Evolutionary conservation across 2,329 filamentous ascomycete genomes (phyloP).

Genomic region (Intubia oerlemansii): DNA sequence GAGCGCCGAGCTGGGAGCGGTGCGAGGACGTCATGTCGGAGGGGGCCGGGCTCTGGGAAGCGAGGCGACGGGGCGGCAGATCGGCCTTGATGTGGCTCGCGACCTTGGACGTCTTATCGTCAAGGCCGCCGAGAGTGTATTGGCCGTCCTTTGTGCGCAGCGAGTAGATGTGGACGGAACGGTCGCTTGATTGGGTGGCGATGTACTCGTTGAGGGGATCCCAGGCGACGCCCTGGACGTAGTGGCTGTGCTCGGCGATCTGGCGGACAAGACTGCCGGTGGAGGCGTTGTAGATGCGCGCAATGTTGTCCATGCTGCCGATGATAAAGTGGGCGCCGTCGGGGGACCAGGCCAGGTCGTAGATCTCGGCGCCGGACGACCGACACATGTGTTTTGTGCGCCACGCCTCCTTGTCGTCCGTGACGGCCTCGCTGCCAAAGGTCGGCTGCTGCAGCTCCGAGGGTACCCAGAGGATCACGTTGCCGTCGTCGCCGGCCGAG

Average conservation of each 20-base stretch:
- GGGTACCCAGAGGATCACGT: slow-evolving; percentile 89
- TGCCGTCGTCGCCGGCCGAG: slow-evolving; percentile 91
- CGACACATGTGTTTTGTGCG: slow-evolving; percentile 94
- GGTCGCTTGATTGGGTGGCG: slow-evolving; percentile 92
- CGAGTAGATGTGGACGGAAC: slow-evolving; percentile 93
- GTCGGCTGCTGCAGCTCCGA: slow-evolving; percentile 48
- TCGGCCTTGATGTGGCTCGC: slow-evolving; percentile 34
- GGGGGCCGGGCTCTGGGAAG: slow-evolving; percentile 79
- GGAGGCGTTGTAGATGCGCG: slow-evolving; percentile 85
- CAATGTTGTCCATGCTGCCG: slow-evolving; percentile 97
- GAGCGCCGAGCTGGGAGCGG: slow-evolving; percentile 39
- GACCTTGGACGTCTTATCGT: slow-evolving; percentile 10
- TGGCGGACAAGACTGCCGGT: slow-evolving; percentile 53
- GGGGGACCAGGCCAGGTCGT: slow-evolving; percentile 97
- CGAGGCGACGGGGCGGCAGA: slow-evolving; percentile 73
- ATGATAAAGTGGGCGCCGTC: slow-evolving; percentile 93
- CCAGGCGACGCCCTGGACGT: slow-evolving; percentile 96
- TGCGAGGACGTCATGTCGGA: slow-evolving; percentile 41
- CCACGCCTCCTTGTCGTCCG: slow-evolving; percentile 91
- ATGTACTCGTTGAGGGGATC: slow-evolving; percentile 96
- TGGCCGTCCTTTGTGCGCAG: slow-evolving; percentile 92
- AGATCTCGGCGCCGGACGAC: slow-evolving; percentile 86
- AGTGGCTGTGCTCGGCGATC: slow-evolving; percentile 94
- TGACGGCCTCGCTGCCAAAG: slow-evolving; percentile 60
- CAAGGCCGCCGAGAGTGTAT: slow-evolving; percentile 48